Base-by-base conservation (phyloP, 306 rosid genomes). In the Inga oerstediana region DNA sequence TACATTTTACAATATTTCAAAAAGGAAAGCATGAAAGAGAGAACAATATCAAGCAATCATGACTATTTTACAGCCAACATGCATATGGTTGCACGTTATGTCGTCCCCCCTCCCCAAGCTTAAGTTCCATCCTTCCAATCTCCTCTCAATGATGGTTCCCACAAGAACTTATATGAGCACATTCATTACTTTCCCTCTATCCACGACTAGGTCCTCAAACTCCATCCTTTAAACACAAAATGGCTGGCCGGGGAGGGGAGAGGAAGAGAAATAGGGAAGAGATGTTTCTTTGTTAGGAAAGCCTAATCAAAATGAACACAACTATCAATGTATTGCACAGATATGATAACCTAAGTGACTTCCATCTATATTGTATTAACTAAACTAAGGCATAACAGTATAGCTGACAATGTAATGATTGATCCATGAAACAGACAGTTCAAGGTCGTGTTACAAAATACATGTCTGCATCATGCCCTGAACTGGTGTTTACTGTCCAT, bases 1-100 rank as follows among this genome's bases (percentile, higher is more conserved):
- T 32, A 73, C 43, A 74, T 81, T 75, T 67, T 69, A 78, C 54
- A 70, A n/a, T 52, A 48, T 68, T 82, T 72, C 48, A 84, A 52
- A 69, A 64, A 10, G 69, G 39, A 35, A 43, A 73, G 17, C 69
- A 20, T 27, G 19, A 51, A 3, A 61, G 76, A 66, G 75, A 75
- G 17, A 76, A 76, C 66, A 73, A 81, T 44, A 64, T 51, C 27
- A 64, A 76, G 80, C 74, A 68, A 52, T 78, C 69, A 44, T n/a
- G 24, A 78, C 69, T 51, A 37, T 81, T 77, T 45, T 24, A 72
- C 20, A 14, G 58, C 37, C 32, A 32, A 80, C 34, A 66, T 64
- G 75, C 59, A 73, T 11, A 22, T 41, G 41, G 19, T 65, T 54
- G 14, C 37, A 39, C 5, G 56, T 70, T 70, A 72, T 22, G 56